Percentiles rank a stretch among this genome's conserved stretches.
phyloP scores from a whole-genome alignment of 176 grass and related monocot species.

The Poa pratensis region DNA sequence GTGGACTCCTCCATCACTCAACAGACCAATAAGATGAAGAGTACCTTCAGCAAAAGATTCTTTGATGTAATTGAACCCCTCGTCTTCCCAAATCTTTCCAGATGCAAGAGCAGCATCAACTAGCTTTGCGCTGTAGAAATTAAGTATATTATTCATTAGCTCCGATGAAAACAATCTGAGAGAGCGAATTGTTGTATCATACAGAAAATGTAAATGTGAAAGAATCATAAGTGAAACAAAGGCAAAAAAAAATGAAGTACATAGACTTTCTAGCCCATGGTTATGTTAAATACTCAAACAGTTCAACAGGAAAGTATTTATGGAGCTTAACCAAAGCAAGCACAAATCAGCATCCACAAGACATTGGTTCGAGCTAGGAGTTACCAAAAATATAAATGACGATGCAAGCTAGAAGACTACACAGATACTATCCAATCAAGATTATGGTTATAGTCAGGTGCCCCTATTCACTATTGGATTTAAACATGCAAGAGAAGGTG shows the following conservation, averaged over 20 bases:
- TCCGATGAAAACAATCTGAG: neutral
- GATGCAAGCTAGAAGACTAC: neutral
- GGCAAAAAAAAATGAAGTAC: too few relatives aligned
- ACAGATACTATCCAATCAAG: neutral
- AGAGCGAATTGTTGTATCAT: neutral
- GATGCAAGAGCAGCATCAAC: slow-evolving; percentile 88
- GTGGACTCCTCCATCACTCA: slow-evolving; percentile 98
- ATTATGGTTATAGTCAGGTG: neutral
- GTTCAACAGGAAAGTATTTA: neutral
- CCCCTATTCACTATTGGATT: neutral
- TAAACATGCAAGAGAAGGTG: neutral
- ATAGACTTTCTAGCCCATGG: neutral
- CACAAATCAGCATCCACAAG: neutral
- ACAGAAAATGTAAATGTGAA: neutral
- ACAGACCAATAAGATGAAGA: slow-evolving; percentile 91
- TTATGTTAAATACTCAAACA: neutral
- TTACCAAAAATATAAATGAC: neutral
- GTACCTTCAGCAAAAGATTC: slow-evolving; percentile 80
- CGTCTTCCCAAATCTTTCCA: slow-evolving; percentile 85
- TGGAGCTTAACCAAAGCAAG: neutral
- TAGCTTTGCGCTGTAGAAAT: slow-evolving; percentile 74
- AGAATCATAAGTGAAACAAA: neutral
- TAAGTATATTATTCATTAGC: slow-evolving; percentile 13
- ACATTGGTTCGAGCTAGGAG: neutral
- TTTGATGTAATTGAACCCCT: slow-evolving; percentile 94